Evolutionary conservation across 352 stramenopile species (phyloP), one percentile per base, ranked within the genome.

Genomic region (Discostella stelligera): DNA sequence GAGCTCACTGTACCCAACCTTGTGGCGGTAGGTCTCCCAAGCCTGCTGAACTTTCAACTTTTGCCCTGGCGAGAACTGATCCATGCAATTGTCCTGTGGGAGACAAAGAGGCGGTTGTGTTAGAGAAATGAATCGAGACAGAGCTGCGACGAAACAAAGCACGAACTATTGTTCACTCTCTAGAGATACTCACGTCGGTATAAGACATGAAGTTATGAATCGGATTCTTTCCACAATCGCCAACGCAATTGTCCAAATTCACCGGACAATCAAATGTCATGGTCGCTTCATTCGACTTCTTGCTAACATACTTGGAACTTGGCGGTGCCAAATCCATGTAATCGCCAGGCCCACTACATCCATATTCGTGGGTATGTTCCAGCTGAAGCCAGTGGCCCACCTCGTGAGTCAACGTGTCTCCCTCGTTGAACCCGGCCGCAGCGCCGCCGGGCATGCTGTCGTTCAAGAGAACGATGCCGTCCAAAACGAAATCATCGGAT

Each of bases 151-250:
- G 27, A 32, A 32, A 32, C 2, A 32, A 6, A 32, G n/a, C 27
- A 5, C 5, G 2, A 32, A 32, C 27, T 32, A 32, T 32, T 32
- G 27, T 32, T 32, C 27, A 44, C 23, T 14, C 4, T 48, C 32
- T 1, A 21, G n/a, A 16, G 1, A 14, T 16, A 25, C 66, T 74
- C 21, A 74, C 66, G 39, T 67, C 46, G 3, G 41, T 16, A 67
- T 67, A 68, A 14, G 64, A 71, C 64, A 71, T 71, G 66, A 77
- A 77, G 46, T 77, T 77, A 25, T 68, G 49, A 54, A 77, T 71
- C n/a, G 58, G 58, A 63, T 77, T 67, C 2, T 3, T 18, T 23
- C 58, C 58, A 18, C 25, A 20, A 49, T 74, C 59, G 41, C 3
- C 30, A 32, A 14, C 11, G 30, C 68, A 76, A 27, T 56, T 70